phyloP scores from a whole-genome alignment of 2,329 filamentous ascomycete species.

The Epicoccum sorghinum region DNA sequence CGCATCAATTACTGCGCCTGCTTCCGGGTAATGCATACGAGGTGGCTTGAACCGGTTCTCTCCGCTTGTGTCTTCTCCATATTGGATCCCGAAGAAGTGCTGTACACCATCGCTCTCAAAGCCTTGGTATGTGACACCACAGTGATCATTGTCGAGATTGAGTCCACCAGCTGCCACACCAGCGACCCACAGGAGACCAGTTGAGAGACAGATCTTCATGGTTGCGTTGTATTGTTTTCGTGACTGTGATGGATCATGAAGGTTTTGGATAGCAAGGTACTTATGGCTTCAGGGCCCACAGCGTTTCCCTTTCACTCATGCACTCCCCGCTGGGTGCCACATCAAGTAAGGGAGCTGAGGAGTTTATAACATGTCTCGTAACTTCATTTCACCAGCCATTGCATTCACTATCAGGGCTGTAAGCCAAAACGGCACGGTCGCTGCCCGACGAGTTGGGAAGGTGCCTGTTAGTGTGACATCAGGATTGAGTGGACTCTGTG shows the following conservation, averaged over 20 bases:
- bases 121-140: constrained; percentile 52
- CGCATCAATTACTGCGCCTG: constrained; percentile 48
- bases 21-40: constrained; percentile 36
- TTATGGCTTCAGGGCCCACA: neutral
- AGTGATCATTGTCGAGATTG: constrained; percentile 7
- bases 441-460: constrained; percentile 6
- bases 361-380: constrained; percentile 2
- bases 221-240: neutral
- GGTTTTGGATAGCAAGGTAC: neutral
- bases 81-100: constrained; percentile 56
- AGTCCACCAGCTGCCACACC: constrained; percentile 11
- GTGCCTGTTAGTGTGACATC: constrained; percentile 13
- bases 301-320: neutral
- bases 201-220: constrained; percentile 19
- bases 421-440: neutral
- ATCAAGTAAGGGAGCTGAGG: constrained; percentile 13
- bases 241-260: neutral
- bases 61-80: constrained; percentile 55
- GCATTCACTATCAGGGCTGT: neutral
- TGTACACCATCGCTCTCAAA: constrained; percentile 54
- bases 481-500: neutral
- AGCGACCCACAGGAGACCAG: constrained; percentile 11
- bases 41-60: constrained; percentile 56
- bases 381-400: constrained; percentile 4
- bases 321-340: constrained; percentile 1